Evolutionary conservation across 805 yeast species (phyloP).

Genomic region (Metschnikowia orientalis): DNA sequence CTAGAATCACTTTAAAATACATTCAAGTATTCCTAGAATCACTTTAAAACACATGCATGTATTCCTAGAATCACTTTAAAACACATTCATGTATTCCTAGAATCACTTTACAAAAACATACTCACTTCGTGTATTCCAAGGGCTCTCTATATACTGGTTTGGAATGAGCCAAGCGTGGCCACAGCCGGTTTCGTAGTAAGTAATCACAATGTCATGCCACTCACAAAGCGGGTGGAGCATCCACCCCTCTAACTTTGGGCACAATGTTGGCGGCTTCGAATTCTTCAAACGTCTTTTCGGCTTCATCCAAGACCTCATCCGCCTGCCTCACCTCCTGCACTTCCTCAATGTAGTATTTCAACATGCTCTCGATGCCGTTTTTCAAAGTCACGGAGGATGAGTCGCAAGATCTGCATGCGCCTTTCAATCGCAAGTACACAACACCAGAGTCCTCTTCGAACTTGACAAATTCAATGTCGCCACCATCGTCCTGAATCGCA

Average conservation of each 20-base stretch:
- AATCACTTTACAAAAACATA: too few relatives aligned
- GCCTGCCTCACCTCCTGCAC: conserved; percentile 53
- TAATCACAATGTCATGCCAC: neutral
- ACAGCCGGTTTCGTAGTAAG: too few relatives aligned
- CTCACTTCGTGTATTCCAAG: too few relatives aligned
- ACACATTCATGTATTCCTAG: too few relatives aligned
- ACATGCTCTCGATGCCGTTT: conserved; percentile 67
- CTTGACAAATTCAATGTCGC: conserved; percentile 63
- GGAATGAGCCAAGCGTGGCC: too few relatives aligned
- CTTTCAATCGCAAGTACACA: conserved; percentile 55
- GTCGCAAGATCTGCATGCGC: conserved; percentile 73
- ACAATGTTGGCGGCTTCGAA: conserved; percentile 22
- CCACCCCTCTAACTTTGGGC: conserved; percentile 26
- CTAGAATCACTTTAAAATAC: too few relatives aligned
- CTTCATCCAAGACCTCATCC: conserved; percentile 34
- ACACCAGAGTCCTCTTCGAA: conserved; percentile 53
- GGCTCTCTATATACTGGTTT: too few relatives aligned
- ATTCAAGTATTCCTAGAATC: too few relatives aligned
- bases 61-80: too few relatives aligned
- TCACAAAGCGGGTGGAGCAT: conserved; percentile 16
- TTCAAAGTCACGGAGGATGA: conserved; percentile 61
- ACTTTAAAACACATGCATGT: too few relatives aligned
- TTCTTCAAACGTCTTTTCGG: conserved; percentile 14
- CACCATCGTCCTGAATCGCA: conserved; percentile 73
- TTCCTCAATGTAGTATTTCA: conserved; percentile 66